phyloP scores from a whole-genome alignment of 345 rosid species.

The Angophora floribunda region DNA sequence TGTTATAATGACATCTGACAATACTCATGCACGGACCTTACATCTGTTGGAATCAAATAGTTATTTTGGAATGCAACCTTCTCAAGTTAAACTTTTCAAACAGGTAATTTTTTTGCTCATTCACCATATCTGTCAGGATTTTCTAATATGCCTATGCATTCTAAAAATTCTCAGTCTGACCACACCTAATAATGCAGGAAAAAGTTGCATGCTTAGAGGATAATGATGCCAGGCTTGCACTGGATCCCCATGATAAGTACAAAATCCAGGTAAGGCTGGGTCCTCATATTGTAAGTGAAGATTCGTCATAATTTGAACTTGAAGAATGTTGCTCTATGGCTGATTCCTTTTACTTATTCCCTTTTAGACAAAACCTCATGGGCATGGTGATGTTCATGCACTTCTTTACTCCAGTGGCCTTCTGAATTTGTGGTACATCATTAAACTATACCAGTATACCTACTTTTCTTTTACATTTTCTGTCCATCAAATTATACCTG shows the following conservation, averaged over 20 bases:
- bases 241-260: constrained; percentile 74
- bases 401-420: constrained; percentile 88
- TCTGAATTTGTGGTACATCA: constrained; percentile 54
- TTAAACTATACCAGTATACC: background rate
- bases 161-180: background rate
- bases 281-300: background rate
- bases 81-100: constrained; percentile 83
- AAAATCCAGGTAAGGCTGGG: constrained; percentile 60
- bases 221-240: constrained; percentile 83
- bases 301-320: background rate
- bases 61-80: constrained; percentile 86
- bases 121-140: background rate
- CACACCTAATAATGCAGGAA: constrained; percentile 38
- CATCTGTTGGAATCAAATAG: constrained; percentile 63
- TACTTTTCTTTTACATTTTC: background rate
- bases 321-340: background rate
- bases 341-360: background rate
- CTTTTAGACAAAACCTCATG: constrained; percentile 89
- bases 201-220: constrained; percentile 97
- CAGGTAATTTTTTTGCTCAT: constrained; percentile 38
- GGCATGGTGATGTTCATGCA: constrained; percentile 95
- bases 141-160: background rate
- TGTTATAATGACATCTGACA: constrained; percentile 94
- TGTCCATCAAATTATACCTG: background rate
- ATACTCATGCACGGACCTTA: constrained; percentile 67